These are phyloP conservation scores for Podaxis carcinomalis DNA, from an alignment of 768 basidiomycete species.

Conservation along the genomic window DNA sequence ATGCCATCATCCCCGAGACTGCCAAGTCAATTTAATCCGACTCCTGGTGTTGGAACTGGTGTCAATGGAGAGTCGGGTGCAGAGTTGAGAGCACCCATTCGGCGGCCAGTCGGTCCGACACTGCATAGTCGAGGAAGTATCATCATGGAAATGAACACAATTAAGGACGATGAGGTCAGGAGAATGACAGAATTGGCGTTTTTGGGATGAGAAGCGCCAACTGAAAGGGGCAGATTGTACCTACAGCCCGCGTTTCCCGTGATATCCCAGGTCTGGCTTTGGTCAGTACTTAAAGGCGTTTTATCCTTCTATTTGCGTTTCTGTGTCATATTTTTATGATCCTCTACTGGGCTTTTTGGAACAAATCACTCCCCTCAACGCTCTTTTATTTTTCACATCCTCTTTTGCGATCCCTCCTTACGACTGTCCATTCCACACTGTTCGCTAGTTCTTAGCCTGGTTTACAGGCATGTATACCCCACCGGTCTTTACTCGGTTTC, in stretches of 20 bases:
- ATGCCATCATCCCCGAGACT: conserved; percentile 35
- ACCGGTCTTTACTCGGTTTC: background rate
- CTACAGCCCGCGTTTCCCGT: background rate
- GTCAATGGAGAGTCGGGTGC: background rate
- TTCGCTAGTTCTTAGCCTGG: background rate
- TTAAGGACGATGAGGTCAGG: conserved; percentile 66
- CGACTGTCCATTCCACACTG: background rate
- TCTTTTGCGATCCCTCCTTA: background rate
- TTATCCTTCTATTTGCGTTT: conserved; percentile 1
- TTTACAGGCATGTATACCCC: background rate
- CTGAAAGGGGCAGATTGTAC: background rate
- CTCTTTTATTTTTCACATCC: background rate
- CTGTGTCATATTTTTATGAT: background rate
- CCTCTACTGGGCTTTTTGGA: background rate
- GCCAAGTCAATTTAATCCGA: conserved; percentile 12
- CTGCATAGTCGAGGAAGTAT: conserved; percentile 61
- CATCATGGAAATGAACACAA: conserved; percentile 42
- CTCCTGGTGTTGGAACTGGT: background rate
- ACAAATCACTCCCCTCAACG: background rate
- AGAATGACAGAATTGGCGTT: conserved; percentile 73
- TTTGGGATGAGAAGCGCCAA: conserved; percentile 27
- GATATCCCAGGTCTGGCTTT: background rate
- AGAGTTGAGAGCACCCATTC: background rate
- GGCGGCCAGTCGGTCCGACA: conserved; percentile 34
- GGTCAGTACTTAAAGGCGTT: background rate